Evolutionary conservation across 2,329 filamentous ascomycete species (phyloP).

Genomic region (Colletotrichum coccodes): DNA sequence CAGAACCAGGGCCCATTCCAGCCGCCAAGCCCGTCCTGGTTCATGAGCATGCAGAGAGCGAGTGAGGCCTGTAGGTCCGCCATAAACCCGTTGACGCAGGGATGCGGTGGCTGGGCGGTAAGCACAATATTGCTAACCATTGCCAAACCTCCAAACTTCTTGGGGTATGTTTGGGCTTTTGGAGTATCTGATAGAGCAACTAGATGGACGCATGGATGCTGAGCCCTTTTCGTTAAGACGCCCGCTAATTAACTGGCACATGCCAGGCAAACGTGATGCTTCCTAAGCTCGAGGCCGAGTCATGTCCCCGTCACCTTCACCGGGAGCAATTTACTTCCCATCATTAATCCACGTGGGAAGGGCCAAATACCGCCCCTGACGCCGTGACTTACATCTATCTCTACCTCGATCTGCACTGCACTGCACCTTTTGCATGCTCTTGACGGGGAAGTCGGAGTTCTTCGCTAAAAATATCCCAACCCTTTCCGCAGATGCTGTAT

Average conservation of each 20-base stretch:
- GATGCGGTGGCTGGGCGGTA: no score
- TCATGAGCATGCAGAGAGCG: not conserved
- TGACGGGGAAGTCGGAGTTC: not conserved
- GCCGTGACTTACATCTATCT: not conserved
- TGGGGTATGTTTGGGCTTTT: not conserved
- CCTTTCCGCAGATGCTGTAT: not conserved
- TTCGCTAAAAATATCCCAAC: not conserved
- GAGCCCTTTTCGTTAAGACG: not conserved
- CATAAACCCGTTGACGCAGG: not conserved
- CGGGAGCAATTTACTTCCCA: conserved; percentile 9
- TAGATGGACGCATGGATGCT: conserved; percentile 1
- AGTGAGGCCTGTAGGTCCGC: not conserved
- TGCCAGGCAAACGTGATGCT: not conserved
- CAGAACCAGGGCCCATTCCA: not conserved
- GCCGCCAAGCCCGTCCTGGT: conserved; percentile 20
- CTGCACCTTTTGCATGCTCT: not conserved
- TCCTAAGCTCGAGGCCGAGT: conserved; percentile 20
- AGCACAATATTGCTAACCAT: not conserved
- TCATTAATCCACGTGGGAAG: conserved; percentile 10
- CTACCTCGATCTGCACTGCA: conserved; percentile 2
- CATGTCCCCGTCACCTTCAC: not conserved
- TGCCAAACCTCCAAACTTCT: not conserved
- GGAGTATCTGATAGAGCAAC: not conserved
- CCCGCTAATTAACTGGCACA: not conserved
- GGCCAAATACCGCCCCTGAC: conserved; percentile 2